Base-by-base conservation (phyloP, 139 green algal species). In the Zygnema circumcarinatum region DNA sequence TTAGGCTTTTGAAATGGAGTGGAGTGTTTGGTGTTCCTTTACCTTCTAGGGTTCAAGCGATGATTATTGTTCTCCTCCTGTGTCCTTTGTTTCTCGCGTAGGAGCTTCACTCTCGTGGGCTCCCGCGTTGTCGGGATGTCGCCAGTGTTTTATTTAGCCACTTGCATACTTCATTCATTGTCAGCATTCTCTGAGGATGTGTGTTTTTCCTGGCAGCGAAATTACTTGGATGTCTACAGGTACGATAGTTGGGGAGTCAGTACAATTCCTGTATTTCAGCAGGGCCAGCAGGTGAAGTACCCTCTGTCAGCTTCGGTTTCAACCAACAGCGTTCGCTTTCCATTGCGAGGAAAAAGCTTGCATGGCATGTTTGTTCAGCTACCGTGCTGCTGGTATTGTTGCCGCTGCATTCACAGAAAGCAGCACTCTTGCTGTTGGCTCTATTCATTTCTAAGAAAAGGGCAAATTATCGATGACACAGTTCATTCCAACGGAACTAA, bases 181-280 rank as follows among this genome's bases (percentile, higher is more conserved):
- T n/a, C n/a, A n/a, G n/a, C n/a, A n/a, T n/a, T n/a, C n/a, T n/a
- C n/a, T n/a, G n/a, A n/a, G n/a, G n/a, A n/a, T n/a, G n/a, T 72
- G 29, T 72, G 54, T 72, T 25, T 72, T 25, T 72, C 25, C 20
- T 29, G 47, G 7, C 93, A 97, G 90, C 92, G 94, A 81, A 98
- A 98, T 91, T 99, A 94, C 93, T 94, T 99, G 90, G 94, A 98
- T 3, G 95, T 99, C 38, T 99, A 98, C 92, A 92, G 94, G 21
- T 86, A 52, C 36, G 69, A 79, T 7, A 38, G n/a, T 16, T 90
- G 82, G 82, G 83, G 82, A 22, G 52, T 54, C 20, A 16, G 20
- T 69, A 84, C 33, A 2, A 25, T 91, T 40, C 62, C 83, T 0
- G 40, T 75, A 20, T 84, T 89, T 38, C 83, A 73, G 16, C n/a